Conservation (phyloP, 2,329 filamentous ascomycete genomes). For the Monilinia fructicola region DNA sequence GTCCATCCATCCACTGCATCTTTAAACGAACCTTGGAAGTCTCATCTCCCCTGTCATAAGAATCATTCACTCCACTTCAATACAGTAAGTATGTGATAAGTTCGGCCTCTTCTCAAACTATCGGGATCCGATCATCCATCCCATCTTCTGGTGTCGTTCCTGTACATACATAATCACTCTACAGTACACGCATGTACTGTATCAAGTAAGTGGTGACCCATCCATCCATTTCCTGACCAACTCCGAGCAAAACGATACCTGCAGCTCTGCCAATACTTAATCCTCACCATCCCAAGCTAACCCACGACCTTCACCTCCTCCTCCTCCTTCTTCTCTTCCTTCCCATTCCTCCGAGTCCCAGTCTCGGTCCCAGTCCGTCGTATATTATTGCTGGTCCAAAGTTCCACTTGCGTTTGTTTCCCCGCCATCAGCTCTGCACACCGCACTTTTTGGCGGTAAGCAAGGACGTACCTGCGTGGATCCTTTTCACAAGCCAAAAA, state of each 20-base stretch:
- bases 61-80: slow-evolving; percentile 3
- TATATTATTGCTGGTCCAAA: not conserved
- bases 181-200: too few relatives aligned
- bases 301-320: not conserved
- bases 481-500: slow-evolving; percentile 18
- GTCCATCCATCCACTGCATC: not conserved
- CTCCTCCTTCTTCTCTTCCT: not conserved
- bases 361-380: not conserved
- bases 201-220: slow-evolving; percentile 13
- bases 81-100: not conserved
- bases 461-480: not conserved
- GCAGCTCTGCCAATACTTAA: slow-evolving; percentile 6
- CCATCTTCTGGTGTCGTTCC: not conserved
- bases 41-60: too few relatives aligned
- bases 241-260: not conserved
- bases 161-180: too few relatives aligned
- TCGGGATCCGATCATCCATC: slow-evolving; percentile 8
- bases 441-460: slow-evolving; percentile 23
- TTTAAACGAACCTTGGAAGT: not conserved
- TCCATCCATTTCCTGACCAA: not conserved
- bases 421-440: slow-evolving; percentile 15
- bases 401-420: slow-evolving; percentile 12
- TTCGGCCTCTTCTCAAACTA: slow-evolving; percentile 6
- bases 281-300: not conserved
- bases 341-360: not conserved